These are phyloP conservation scores for Dioszegia aurantiaca DNA, from an alignment of 768 basidiomycete species.

Conservation along the genomic window DNA sequence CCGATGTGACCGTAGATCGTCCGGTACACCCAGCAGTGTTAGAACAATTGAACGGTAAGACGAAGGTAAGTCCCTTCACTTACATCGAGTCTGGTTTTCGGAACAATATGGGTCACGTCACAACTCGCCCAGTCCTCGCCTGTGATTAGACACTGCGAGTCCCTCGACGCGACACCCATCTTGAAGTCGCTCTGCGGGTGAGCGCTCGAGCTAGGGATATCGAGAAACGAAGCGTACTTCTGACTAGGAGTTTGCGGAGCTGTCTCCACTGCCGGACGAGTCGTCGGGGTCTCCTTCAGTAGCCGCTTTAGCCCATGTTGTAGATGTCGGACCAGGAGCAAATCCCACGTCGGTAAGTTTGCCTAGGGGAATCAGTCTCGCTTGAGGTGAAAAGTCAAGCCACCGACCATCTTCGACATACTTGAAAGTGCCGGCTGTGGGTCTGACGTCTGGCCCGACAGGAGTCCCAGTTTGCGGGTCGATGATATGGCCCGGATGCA, in stretches of 20 bases:
- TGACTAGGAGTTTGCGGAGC: background rate
- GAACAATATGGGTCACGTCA: slow-evolving; percentile 1
- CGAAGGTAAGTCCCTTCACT: too few relatives aligned
- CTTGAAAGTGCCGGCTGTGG: background rate
- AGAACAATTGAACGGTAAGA: too few relatives aligned
- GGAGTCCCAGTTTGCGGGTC: background rate
- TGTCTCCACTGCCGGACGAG: background rate
- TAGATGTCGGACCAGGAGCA: slow-evolving; percentile 1
- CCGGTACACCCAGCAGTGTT: background rate
- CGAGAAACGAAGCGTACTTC: background rate
- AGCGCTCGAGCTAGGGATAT: background rate
- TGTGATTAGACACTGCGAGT: background rate
- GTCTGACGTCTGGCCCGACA: background rate
- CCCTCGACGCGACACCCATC: background rate
- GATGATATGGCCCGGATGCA: slow-evolving; percentile 2
- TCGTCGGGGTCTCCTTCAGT: too few relatives aligned
- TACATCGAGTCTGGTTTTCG: background rate
- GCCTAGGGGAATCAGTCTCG: background rate
- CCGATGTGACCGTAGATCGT: background rate
- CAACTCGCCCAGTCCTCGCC: background rate
- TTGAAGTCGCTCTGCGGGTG: background rate
- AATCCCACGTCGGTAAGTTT: slow-evolving; percentile 2
- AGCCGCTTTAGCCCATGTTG: too few relatives aligned
- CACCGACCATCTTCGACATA: slow-evolving; percentile 6
- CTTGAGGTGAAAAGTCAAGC: too few relatives aligned